Evolutionary conservation across 257 asterid genomes (phyloP), one percentile per base, ranked within the genome.

Genomic region (Orobanche coerulescens): DNA sequence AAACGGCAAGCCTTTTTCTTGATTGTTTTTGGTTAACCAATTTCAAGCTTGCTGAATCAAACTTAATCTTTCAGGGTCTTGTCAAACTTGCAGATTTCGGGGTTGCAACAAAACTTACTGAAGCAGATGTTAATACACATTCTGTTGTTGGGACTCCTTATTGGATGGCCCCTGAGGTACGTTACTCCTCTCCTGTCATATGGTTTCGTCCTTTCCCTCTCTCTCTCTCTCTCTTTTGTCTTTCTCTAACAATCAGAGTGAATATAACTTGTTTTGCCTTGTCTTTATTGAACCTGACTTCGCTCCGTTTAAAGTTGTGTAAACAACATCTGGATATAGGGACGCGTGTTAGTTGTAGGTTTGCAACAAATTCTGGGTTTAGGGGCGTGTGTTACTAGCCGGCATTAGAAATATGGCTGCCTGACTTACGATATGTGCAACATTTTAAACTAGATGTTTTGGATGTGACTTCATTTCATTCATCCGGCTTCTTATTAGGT

Each of bases 151-250:
- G 99, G 70, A 93, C 99, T 7, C 99, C 99, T 49, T 93, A 93
- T 67, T 93, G 99, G 99, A 93, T 93, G 99, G 97, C 99, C 68
- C 99, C 99, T 71, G 99, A 93, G 97, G 98, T 89, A 71, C 56
- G 60, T 64, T 37, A 42, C 44, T 42, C 18, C 66, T 10, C 49
- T 59, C 34, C 20, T 31, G 60, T 30, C 25, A 25, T 69, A 53
- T 64, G 49, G 59, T 37, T 40, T 14, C 34, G 42, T 39, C 54
- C 54, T 43, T 8, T 30, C 7, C 49, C 8, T 43, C 15, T 15
- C 23, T n/a, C 6, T 42, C n/a, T 18, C 26, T 47, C 53, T n/a
- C 36, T 14, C 6, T 70, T 47, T 34, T 18, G 13, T 28, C 4
- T 9, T 11, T 34, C 4, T 31, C 34, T 16, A 14, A 20, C 28